phyloP scores from a whole-genome alignment of 306 rosid genomes.

The Mimosa bimucronata region DNA sequence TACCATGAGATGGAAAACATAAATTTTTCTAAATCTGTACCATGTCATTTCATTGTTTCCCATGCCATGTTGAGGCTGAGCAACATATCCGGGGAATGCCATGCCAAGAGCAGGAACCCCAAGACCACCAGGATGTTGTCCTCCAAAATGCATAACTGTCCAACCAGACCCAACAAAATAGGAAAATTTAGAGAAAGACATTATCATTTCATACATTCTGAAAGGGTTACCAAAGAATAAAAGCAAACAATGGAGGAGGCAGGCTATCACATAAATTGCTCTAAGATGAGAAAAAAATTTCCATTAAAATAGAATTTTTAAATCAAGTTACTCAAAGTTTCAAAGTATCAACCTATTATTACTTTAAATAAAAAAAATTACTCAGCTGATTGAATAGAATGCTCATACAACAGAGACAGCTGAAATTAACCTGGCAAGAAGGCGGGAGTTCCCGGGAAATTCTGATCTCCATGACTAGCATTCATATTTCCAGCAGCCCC shows the following conservation, averaged over 20 bases:
- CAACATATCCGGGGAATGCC: slow-evolving; percentile 99
- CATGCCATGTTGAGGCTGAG: slow-evolving; percentile 80
- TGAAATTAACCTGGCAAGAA: slow-evolving; percentile 82
- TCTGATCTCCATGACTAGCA: slow-evolving; percentile 77
- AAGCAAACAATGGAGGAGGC: neutral
- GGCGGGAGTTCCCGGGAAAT: slow-evolving; percentile 69
- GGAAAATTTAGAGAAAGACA: neutral
- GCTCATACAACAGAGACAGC: slow-evolving; percentile 15
- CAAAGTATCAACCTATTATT: neutral
- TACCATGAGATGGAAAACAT: slow-evolving; percentile 8
- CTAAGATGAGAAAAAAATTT: neutral
- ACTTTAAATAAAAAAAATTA: neutral
- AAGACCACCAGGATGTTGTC: slow-evolving; percentile 96
- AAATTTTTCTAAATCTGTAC: slow-evolving; percentile 44
- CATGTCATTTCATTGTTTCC: slow-evolving; percentile 98
- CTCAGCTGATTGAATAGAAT: neutral
- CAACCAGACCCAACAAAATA: slow-evolving; percentile 24
- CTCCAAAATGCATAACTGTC: slow-evolving; percentile 95
- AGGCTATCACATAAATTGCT: neutral
- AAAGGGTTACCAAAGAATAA: slow-evolving; percentile 20
- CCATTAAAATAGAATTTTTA: neutral
- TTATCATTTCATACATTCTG: neutral
- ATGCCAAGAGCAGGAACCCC: slow-evolving; percentile 99
- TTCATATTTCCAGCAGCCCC: slow-evolving; percentile 66
- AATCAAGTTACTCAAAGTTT: neutral